Base-by-base conservation (phyloP, 192 early-diverging fungal genomes). In the Coemansia sp. region DNA sequence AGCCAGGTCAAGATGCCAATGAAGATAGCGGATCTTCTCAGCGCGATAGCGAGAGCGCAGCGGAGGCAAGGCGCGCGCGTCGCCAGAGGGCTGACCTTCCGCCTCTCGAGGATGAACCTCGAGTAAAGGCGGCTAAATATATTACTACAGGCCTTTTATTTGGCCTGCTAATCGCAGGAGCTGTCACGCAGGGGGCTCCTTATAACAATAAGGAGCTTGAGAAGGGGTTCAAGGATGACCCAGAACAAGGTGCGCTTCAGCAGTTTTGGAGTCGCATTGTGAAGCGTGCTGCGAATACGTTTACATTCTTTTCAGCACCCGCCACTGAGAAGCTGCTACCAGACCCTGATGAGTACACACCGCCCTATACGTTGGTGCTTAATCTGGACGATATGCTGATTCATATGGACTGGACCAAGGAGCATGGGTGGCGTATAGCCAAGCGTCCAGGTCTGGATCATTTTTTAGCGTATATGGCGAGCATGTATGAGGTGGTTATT, bases 381-480 rank as follows among this genome's bases (percentile, higher is more conserved):
- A 97, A 96, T 69, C 74, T 99, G 69, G 94, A 94, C 62, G 94
- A 99, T 67, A 92, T 94, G 46, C 80, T 99, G 74, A 86, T 94
- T 31, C 91, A 96, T 68, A 87, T 95, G 64, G 92, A 88, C 61
- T 99, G 96, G 96, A 87, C 94, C 66, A 94, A 93, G 85, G 89
- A 96, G 67, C 84, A 93, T 62, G 97, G 97, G 23, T 99, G 97
- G 97, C 88, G 96, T 59, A 89, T 91, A 55, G 97, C 96, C 33
- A 95, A 94, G 71, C 88, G 97, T 53, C 96, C 97, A 17, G 96
- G 94, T 51, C 87, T 95, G 39, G 96, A 99, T 59, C 92, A 97
- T 71, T 96, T 99, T 73, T 70, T 99, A 24, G 87, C 91, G 59
- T 94, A 95, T 75, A 79, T 98, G 64, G 87, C 88, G 63, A 89